Evolutionary conservation across 768 basidiomycete genomes (phyloP).

Genomic region (Lepiota venenata): DNA sequence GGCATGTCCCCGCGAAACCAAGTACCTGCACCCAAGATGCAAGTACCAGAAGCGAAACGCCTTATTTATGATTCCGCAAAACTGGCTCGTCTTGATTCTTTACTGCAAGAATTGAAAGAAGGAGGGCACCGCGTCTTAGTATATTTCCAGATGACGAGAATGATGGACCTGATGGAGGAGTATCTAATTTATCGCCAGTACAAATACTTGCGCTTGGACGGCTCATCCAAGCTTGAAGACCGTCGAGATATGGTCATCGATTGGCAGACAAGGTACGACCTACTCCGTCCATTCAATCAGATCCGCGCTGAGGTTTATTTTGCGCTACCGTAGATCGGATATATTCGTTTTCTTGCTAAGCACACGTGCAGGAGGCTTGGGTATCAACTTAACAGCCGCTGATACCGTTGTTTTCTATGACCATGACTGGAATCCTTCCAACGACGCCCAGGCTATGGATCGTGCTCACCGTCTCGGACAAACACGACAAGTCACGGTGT

Average conservation of each 20-base stretch:
- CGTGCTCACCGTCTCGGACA: slow-evolving; percentile 96
- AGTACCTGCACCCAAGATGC: slow-evolving; percentile 79
- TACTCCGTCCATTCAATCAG: not conserved
- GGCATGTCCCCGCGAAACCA: slow-evolving; percentile 65
- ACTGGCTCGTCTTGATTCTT: slow-evolving; percentile 81
- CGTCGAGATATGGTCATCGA: slow-evolving; percentile 98
- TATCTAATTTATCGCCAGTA: slow-evolving; percentile 96
- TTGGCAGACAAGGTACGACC: slow-evolving; percentile 90
- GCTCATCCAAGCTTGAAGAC: slow-evolving; percentile 92
- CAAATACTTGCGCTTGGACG: slow-evolving; percentile 91
- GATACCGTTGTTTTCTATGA: slow-evolving; percentile 97
- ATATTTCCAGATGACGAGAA: slow-evolving; percentile 99
- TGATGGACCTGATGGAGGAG: slow-evolving; percentile 99
- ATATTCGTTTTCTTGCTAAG: slow-evolving; percentile 89
- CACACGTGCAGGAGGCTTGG: slow-evolving; percentile 93
- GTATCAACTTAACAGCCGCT: slow-evolving; percentile 94
- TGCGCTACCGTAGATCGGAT: slow-evolving; percentile 54
- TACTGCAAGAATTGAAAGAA: slow-evolving; percentile 90
- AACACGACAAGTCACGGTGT: slow-evolving; percentile 96
- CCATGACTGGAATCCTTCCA: slow-evolving; percentile 96
- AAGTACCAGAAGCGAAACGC: slow-evolving; percentile 91
- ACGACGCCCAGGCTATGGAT: slow-evolving; percentile 98
- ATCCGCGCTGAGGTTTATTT: slow-evolving; percentile 4
- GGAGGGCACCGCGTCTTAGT: slow-evolving; percentile 92
- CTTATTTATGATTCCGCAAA: slow-evolving; percentile 97